Evolutionary conservation across 2,329 filamentous ascomycete genomes (phyloP).

Genomic region (Claviceps citrina): DNA sequence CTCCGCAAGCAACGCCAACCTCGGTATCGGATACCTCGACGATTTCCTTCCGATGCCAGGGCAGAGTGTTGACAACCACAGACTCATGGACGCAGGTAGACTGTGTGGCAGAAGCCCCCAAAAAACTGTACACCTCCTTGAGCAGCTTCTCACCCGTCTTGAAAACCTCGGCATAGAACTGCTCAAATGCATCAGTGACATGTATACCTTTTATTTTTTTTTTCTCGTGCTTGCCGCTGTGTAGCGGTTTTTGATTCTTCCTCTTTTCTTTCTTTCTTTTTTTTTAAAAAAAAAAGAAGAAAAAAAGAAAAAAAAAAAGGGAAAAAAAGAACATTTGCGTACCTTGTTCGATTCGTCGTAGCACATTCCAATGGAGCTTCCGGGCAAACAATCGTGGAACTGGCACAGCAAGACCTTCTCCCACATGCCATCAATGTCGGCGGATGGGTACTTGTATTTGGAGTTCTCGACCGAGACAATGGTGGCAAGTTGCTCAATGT

Average conservation of each 20-base stretch:
- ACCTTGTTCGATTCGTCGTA: slow-evolving; percentile 86
- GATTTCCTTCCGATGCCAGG: slow-evolving; percentile 68
- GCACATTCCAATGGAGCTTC: slow-evolving; percentile 93
- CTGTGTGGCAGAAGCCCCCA: slow-evolving; percentile 42
- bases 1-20: slow-evolving; percentile 40
- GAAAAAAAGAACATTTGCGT: slow-evolving; percentile 17
- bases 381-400: slow-evolving; percentile 93
- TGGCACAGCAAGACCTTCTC: slow-evolving; percentile 82
- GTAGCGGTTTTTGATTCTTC: too few species aligned
- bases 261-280: too few species aligned
- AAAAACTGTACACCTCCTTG: slow-evolving; percentile 48
- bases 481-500: slow-evolving; percentile 78
- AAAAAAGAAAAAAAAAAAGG: too few species aligned
- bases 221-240: too few species aligned
- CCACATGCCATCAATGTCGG: slow-evolving; percentile 93
- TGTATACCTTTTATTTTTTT: neutral
- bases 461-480: slow-evolving; percentile 60
- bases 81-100: slow-evolving; percentile 30
- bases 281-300: too few species aligned
- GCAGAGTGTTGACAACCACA: slow-evolving; percentile 67
- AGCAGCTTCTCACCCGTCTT: slow-evolving; percentile 58
- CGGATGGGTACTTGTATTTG: slow-evolving; percentile 79
- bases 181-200: slow-evolving; percentile 12
- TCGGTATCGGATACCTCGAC: slow-evolving; percentile 43
- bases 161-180: slow-evolving; percentile 74